Base-by-base conservation (phyloP, 2,329 filamentous ascomycete genomes). In the Penicillium capsulatum region DNA sequence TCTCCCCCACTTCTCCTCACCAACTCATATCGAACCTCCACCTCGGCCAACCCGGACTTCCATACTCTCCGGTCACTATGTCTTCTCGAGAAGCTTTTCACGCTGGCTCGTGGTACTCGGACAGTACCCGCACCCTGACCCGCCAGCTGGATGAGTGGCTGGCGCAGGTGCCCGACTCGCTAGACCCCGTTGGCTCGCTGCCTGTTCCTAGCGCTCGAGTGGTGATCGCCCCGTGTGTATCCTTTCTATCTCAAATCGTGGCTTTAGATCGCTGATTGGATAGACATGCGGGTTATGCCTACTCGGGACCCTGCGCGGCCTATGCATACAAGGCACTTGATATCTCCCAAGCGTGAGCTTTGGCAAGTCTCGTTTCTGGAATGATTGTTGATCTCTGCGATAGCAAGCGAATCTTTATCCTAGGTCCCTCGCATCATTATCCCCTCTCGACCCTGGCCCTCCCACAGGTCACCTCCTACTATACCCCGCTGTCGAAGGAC, bases 261-360 rank as follows among this genome's bases (percentile, higher is more conserved):
- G 2, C 3, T 9, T 8, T 26, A 39, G 3, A 42, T 7, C 28
- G 44, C 45, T 60, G 34, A 32, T 38, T 10, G 40, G 37, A 53
- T 56, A 96, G 91, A 45, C 92, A 98, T 65, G 92, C 92, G 44
- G 92, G 92, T 45, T 98, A 95, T 69, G 72, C 79, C 2, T 97
- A 91, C 72, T 98, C 92, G 3, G 92, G 92, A 6, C 79, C 83
- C 27, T 91, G 88, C 52, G 92, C 92, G 30, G 92, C 90, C 30
- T 97, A 88, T 82, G 92, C 92, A 7, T 98, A 97, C 69, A 92
- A 87, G 66, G 78, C 79, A 5, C 81, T 94, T 34, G 89, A 97
- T 63, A 75, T 97, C 40, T 83, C 80, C 44, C 79, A 80, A 45
- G 84, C 82, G 78, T 83, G 65, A 62, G 75, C 63, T 36, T 16